phyloP scores from a whole-genome alignment of 225 moss, liverwort and hornwort species.

The Bryoerythrophyllum caledonicum region DNA sequence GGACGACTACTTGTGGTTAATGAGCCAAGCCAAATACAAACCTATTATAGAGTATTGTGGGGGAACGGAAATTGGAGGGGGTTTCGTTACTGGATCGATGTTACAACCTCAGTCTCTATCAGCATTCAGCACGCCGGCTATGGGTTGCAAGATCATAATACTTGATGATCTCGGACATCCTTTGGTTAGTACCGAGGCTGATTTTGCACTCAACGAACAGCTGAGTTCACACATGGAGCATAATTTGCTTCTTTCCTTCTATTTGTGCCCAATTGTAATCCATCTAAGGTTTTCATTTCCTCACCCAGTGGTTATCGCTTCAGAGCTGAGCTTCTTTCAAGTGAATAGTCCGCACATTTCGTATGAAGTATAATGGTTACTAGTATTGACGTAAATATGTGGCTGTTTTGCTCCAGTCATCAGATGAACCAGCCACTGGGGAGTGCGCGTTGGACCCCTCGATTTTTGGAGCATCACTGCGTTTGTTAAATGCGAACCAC shows the following conservation, averaged over 20 bases:
- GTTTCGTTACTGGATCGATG: constrained; percentile 60
- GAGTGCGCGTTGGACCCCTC: constrained; percentile 61
- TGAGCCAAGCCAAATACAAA: constrained; percentile 61
- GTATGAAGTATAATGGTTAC: not conserved
- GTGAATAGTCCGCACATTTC: not conserved
- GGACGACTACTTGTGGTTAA: constrained; percentile 64
- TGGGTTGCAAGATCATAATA: constrained; percentile 62
- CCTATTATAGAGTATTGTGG: constrained; percentile 73
- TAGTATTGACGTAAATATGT: constrained; percentile 10
- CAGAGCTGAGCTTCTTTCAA: not conserved
- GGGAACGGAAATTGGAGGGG: constrained; percentile 76
- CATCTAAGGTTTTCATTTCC: not conserved
- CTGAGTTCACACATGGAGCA: not conserved
- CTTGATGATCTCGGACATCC: constrained; percentile 45
- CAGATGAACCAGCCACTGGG: constrained; percentile 43
- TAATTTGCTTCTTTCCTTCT: not conserved
- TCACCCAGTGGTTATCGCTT: not conserved
- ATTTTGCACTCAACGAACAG: not conserved
- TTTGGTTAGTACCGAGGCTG: constrained; percentile 34
- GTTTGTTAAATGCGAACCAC: constrained; percentile 54
- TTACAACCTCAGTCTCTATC: constrained; percentile 64
- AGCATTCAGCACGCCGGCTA: constrained; percentile 65
- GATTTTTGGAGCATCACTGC: constrained; percentile 51
- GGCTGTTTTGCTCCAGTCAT: constrained; percentile 36
- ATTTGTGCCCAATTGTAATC: not conserved